A percentile compares a stretch with the other conserved stretches of the same genome.
Conservation (phyloP, 2,329 filamentous ascomycete species). For the Monosporascus ibericus region DNA sequence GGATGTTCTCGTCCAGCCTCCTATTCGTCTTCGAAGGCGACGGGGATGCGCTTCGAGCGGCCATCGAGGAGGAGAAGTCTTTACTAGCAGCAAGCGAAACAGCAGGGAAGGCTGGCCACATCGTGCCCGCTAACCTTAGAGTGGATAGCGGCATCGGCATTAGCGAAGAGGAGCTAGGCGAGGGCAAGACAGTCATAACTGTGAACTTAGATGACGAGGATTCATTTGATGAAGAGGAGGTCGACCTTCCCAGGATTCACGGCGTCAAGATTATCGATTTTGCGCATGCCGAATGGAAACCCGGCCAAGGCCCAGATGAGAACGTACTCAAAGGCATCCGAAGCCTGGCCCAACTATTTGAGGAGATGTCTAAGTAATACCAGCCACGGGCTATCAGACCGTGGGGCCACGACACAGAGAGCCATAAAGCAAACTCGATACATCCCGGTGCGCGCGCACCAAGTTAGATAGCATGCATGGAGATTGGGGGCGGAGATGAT, state of each 20-base stretch:
- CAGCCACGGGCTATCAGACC: too few relatives aligned
- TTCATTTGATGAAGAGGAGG: slow-evolving; percentile 48
- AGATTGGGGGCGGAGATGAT: too few relatives aligned
- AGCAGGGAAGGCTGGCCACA: slow-evolving; percentile 11
- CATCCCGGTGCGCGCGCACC: too few relatives aligned
- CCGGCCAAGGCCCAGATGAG: slow-evolving; percentile 78
- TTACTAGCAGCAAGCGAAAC: slow-evolving; percentile 29
- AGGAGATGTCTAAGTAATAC: slow-evolving; percentile 46
- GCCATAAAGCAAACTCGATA: too few relatives aligned
- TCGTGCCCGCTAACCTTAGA: slow-evolving; percentile 31
- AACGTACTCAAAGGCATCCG: slow-evolving; percentile 72
- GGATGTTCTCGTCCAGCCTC: slow-evolving; percentile 59
- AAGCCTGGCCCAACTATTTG: slow-evolving; percentile 65
- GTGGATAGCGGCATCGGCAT: slow-evolving; percentile 52
- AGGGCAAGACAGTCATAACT: slow-evolving; percentile 5
- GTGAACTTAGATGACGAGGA: slow-evolving; percentile 30
- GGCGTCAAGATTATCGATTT: slow-evolving; percentile 92
- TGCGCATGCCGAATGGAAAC: slow-evolving; percentile 81
- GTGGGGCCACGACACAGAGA: too few relatives aligned
- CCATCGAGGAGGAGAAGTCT: slow-evolving; percentile 49
- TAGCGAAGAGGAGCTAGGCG: slow-evolving; percentile 37
- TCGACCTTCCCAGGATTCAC: slow-evolving; percentile 52
- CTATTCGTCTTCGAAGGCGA: slow-evolving; percentile 62
- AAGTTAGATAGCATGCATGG: too few relatives aligned
- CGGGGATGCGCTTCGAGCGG: slow-evolving; percentile 44